Evolutionary conservation across 2,329 filamentous ascomycete genomes (phyloP), one percentile per base, ranked within the genome.

Genomic region (Albifimbria verrucaria): DNA sequence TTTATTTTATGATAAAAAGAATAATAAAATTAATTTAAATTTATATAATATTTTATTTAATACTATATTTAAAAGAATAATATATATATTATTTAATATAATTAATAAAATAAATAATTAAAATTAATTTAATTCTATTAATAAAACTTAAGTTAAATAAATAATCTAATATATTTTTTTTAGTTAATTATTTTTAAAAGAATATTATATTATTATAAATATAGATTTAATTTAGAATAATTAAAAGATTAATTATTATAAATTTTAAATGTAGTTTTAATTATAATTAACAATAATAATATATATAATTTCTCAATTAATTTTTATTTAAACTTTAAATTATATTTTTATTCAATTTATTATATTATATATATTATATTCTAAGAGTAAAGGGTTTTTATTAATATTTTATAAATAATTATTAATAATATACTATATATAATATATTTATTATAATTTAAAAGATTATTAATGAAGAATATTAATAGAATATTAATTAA

Each of bases 351-450:
- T 21, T 22, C 11, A 28, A 26, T 48, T 7, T 4, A 26, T 15
- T 11, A 22, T 23, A 15, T n/a, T n/a, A n/a, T n/a, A n/a, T n/a
- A n/a, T n/a, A n/a, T 47, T 23, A 23, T 45, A 39, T 45, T 22
- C 45, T 36, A n/a, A 24, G 24, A 23, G 41, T 48, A 42, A 24
- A 22, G 7, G 26, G 23, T 24, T 9, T 22, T 36, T 22, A 4
- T 24, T 51, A 26, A 26, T 21, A 28, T 48, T 32, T 23, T 43
- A 39, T 47, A 39, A 49, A 39, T 28, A 46, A 41, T 43, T 46
- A 48, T 43, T 21, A 41, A 49, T 45, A 39, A n/a, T 46, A 49
- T 17, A 44, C 18, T 45, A 48, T 47, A 45, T 45, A 41, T 50
- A 43, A 41, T 48, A 47, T 46, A 52, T 28, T 52, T 11, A 10